A percentile compares a stretch with the other conserved stretches of the same genome.
Evolutionary conservation across 139 green algal species (phyloP).

Genomic region (Eudorina sp.): DNA sequence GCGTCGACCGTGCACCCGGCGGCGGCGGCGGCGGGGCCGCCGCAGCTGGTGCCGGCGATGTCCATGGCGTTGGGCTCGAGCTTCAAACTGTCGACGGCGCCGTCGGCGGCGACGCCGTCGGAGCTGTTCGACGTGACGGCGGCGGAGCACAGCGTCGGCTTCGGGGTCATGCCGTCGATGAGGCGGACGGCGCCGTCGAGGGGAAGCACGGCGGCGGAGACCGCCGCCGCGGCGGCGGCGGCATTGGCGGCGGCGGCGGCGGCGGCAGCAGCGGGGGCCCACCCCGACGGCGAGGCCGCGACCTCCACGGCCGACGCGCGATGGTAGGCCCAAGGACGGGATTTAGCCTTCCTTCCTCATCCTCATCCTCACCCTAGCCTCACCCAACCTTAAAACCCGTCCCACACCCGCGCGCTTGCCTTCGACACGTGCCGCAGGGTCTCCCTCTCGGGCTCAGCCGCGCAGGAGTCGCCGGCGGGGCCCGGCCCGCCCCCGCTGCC

Average conservation of each 20-base stretch:
- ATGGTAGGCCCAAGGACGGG: not conserved
- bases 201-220: not conserved
- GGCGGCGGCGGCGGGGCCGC: not conserved
- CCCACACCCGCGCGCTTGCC: too few relatives aligned
- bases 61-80: not conserved
- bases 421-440: too few relatives aligned
- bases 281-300: not conserved
- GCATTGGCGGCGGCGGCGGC: not conserved
- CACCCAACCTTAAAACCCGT: too few relatives aligned
- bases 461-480: too few relatives aligned
- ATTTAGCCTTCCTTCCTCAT: not conserved
- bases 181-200: not conserved
- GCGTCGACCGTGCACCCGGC: too few relatives aligned
- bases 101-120: constrained; percentile 26
- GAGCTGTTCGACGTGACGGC: constrained; percentile 7
- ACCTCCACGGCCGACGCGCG: not conserved
- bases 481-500: too few relatives aligned
- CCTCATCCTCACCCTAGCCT: not conserved
- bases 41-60: not conserved
- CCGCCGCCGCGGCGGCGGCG: not conserved
- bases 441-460: too few relatives aligned
- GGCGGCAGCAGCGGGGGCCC: not conserved
- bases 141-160: constrained; percentile 5
- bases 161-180: constrained; percentile 10
- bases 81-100: not conserved